Evolutionary conservation across 148 eudicot genomes (phyloP).

Genomic region (Vaccinium darrowii): DNA sequence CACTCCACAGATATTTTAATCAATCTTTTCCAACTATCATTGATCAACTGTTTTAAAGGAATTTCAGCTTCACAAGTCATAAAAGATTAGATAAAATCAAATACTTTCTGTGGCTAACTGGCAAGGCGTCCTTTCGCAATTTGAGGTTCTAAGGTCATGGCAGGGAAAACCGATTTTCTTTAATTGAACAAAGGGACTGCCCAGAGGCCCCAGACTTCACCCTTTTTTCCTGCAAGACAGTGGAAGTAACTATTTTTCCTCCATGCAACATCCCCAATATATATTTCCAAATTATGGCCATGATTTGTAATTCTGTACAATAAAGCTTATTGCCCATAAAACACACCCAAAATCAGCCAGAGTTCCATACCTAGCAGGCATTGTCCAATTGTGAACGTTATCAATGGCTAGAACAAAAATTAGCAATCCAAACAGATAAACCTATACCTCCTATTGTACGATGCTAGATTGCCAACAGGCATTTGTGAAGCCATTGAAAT

Average conservation of each 20-base stretch:
- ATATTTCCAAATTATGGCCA: neutral
- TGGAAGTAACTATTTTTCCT: neutral
- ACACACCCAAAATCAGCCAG: neutral
- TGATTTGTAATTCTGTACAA: neutral
- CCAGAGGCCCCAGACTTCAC: neutral
- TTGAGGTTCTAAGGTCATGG: neutral
- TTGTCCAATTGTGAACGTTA: neutral
- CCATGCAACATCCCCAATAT: neutral
- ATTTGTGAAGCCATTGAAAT: neutral
- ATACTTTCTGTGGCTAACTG: neutral
- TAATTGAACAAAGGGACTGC: neutral
- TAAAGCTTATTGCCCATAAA: neutral
- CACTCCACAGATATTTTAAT: neutral
- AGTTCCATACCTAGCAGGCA: neutral
- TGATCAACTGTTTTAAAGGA: neutral
- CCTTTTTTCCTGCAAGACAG: neutral
- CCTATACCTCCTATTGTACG: neutral
- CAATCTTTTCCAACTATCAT: neutral
- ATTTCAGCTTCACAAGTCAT: neutral
- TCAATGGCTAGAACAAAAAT: neutral
- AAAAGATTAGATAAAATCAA: neutral
- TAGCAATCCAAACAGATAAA: neutral
- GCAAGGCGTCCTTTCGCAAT: neutral
- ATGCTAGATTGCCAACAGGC: neutral
- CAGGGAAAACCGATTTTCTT: neutral